Evolutionary conservation across 2,329 filamentous ascomycete genomes (phyloP), one percentile per base, ranked within the genome.

Genomic region (Gnomoniopsis sp.): DNA sequence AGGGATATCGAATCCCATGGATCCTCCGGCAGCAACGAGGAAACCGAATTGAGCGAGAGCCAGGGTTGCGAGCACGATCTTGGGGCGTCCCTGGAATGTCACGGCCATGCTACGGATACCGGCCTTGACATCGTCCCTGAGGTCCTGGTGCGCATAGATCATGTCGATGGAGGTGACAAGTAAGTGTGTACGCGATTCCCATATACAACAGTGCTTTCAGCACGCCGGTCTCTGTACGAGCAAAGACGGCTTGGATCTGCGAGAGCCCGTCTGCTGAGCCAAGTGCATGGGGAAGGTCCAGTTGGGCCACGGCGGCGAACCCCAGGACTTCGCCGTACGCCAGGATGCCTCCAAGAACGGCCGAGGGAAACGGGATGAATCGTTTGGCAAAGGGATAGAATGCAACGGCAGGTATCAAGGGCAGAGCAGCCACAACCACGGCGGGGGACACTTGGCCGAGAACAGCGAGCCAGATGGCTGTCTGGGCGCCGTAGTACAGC

Each of bases 141-240:
- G 49, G 52, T 74, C 72, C 55, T 73, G 70, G 53, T 70, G 66
- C 6, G 71, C 72, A 57, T 74, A 74, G 49, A 74, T 70, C 8
- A 71, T 72, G 59, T 74, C 72, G 59, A 30, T 30, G 26, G 26
- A 30, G 26, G 26, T 30, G 26, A 30, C 26, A 30, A n/a, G 26
- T 8, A 30, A 30, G 26, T 30, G 26, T 30, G 26, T 30, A 30
- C 26, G 26, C 26, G 26, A 30, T 30, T 30, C 26, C 26, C 26
- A 30, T 30, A 30, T 70, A 73, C 49, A 73, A 67, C 52, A 70
- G 59, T 7, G 65, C 68, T 70, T 71, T 73, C 6, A 73, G 55
- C 3, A 68, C 47, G 61, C 65, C 12, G 14, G 6, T 41, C 36
- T 41, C 36, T 41, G 26, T 30, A 30, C 26, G 26, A 30, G 26